Base-by-base conservation (phyloP, 202 grass and related monocot genomes). In the Schoenoplectus triqueter region DNA sequence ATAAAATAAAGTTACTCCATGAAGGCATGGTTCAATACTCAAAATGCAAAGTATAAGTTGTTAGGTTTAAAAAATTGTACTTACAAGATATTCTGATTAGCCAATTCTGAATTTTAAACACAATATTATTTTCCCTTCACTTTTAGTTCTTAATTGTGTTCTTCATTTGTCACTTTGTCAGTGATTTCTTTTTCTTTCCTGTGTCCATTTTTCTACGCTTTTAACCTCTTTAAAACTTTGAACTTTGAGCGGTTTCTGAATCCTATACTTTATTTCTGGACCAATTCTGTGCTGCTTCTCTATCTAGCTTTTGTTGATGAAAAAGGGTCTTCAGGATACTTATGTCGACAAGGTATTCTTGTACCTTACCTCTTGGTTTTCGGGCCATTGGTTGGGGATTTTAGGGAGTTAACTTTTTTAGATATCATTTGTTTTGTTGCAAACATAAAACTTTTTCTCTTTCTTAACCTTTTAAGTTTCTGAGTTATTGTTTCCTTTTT, bases 401-500 rank as follows among this genome's bases (percentile, higher is more conserved):
- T 74, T 31, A 31, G 31, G 18, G 18, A 22, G 15, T 73, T 46
- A 17, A 73, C 9, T 21, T 22, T 31, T 73, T 73, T 73, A 75
- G 52, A 54, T 54, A 75, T 17, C 13, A 46, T 70, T 9, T 20
- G 18, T 22, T 52, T 52, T 52, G 47, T 52, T 75, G 20, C 72
- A 54, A 75, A 73, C 10, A n/a, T 10, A 68, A 61, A 68, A 18
- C 5, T 47, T 18, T 61, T 41, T 10, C 5, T 50, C 2, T 73
- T 73, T 73, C 69, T 73, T 73, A 73, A 73, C 46, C 31, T 67
- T 73, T 7, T 10, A 48, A 71, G 46, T 46, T 73, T n/a, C 69
- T 1, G 8, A 73, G 46, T 50, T 50, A 7, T 73, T 10, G 20
- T 73, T 50, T 73, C 69, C n/a, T 1, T 73, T 50, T 49, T 21